phyloP scores from a whole-genome alignment of 306 rosid species.

The Hippophae tibetana region DNA sequence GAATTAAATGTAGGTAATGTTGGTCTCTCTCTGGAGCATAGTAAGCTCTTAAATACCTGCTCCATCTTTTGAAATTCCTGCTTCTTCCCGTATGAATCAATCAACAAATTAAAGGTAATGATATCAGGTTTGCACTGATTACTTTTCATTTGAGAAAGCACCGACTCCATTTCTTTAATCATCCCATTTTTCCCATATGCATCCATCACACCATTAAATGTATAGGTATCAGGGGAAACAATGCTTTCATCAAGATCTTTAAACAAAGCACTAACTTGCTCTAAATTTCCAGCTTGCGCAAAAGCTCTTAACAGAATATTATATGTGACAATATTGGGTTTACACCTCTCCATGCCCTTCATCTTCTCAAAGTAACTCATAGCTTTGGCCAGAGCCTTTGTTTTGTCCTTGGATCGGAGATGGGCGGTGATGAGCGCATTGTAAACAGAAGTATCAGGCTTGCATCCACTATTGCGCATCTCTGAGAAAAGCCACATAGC shows the following conservation, averaged over 20 bases:
- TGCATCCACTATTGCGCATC: conserved; percentile 85
- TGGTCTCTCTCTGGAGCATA: conserved; percentile 67
- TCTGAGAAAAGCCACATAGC: conserved; percentile 97
- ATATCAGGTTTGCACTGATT: conserved; percentile 67
- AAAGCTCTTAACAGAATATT: conserved; percentile 83
- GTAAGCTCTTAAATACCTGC: conserved; percentile 79
- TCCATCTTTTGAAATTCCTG: conserved; percentile 92
- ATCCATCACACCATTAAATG: conserved; percentile 92
- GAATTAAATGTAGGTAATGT: conserved; percentile 84
- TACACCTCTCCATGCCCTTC: conserved; percentile 82
- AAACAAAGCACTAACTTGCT: conserved; percentile 55
- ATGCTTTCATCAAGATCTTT: conserved; percentile 78
- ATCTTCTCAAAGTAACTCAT: conserved; percentile 74
- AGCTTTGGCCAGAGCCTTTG: conserved; percentile 72
- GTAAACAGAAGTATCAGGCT: conserved; percentile 83
- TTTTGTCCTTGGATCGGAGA: conserved; percentile 65
- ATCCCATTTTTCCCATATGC: conserved; percentile 80
- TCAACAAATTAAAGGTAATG: conserved; percentile 71
- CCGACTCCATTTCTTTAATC: conserved; percentile 79
- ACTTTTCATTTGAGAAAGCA: conserved; percentile 72
- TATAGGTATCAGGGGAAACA: conserved; percentile 65
- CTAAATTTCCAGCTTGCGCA: conserved; percentile 63
- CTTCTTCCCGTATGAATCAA: conserved; percentile 87
- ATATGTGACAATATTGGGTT: conserved; percentile 77
- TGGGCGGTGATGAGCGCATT: conserved; percentile 86